These are phyloP conservation scores for Fusarium zealandicum DNA, from an alignment of 2,329 filamentous ascomycete genomes.

Conservation along the genomic window DNA sequence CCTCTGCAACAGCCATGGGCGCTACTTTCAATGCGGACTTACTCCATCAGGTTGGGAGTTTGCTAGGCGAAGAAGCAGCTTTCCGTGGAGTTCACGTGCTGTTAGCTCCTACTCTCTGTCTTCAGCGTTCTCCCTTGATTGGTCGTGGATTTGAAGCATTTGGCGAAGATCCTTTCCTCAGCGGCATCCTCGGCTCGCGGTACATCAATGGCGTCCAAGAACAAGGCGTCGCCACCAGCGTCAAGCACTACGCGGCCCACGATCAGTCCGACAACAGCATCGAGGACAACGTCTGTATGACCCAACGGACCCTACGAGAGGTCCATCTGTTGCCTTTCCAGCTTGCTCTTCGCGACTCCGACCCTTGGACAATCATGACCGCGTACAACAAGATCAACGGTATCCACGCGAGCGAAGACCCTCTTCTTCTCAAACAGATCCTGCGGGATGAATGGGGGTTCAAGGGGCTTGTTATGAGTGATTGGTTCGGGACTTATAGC, in stretches of 20 bases:
- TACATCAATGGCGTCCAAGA: conserved; percentile 50
- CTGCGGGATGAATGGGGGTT: conserved; percentile 41
- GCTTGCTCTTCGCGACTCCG: conserved; percentile 46
- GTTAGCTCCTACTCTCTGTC: conserved; percentile 47
- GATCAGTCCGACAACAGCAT: conserved; percentile 44
- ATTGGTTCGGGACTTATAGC: conserved; percentile 48
- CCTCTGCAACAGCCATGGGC: conserved; percentile 53
- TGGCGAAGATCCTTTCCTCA: conserved; percentile 51
- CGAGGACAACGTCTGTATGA: conserved; percentile 33
- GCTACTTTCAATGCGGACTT: conserved; percentile 68
- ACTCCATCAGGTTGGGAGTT: conserved; percentile 61
- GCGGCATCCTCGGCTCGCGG: conserved; percentile 46
- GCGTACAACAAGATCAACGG: conserved; percentile 51
- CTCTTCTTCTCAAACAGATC: conserved; percentile 39
- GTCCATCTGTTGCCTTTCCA: conserved; percentile 48
- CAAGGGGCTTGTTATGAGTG: conserved; percentile 36
- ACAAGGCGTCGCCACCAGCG: conserved; percentile 48
- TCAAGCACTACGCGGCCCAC: conserved; percentile 54
- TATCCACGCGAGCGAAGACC: conserved; percentile 37
- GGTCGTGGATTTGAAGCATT: conserved; percentile 53
- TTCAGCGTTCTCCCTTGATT: conserved; percentile 52
- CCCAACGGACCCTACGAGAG: conserved; percentile 32
- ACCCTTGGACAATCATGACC: conserved; percentile 48
- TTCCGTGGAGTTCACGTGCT: conserved; percentile 73
- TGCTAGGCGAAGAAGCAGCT: conserved; percentile 60